Percentiles rank a stretch among this genome's conserved stretches.
These are phyloP conservation scores for Calonectria leucothoes DNA, from an alignment of 2,329 filamentous ascomycete genomes.

Conservation along the genomic window DNA sequence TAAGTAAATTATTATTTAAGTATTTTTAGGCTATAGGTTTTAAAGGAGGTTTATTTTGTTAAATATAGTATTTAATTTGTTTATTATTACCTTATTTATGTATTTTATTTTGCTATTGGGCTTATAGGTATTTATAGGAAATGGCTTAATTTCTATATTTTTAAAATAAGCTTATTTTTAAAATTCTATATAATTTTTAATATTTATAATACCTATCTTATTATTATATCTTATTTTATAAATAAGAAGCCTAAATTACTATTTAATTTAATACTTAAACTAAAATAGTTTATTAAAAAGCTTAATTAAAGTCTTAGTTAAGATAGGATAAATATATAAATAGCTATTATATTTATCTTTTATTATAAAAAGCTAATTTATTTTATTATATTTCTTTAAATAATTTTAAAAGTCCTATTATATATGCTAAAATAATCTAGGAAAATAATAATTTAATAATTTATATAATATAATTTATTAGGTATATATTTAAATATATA, in stretches of 20 bases:
- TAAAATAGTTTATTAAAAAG: not conserved
- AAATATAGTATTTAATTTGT: not conserved
- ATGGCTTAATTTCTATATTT: not conserved
- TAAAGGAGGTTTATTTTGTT: not conserved
- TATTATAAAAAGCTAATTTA: not conserved
- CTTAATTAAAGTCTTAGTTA: not conserved
- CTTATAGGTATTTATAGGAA: not conserved
- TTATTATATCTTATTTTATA: not conserved
- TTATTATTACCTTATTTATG: not conserved
- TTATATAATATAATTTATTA: not conserved
- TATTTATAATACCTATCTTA: not conserved
- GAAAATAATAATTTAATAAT: not conserved
- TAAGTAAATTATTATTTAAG: not conserved
- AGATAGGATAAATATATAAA: not conserved
- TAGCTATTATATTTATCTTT: not conserved
- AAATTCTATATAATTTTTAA: not conserved
- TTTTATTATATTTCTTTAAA: not conserved
- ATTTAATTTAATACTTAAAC: too few relatives aligned
- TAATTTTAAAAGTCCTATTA: not conserved
- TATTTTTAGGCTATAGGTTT: not conserved
- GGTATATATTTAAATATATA: not conserved
- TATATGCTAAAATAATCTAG: not conserved
- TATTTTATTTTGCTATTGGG: not conserved
- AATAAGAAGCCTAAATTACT: not conserved
- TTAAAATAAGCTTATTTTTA: not conserved